Evolutionary conservation across 768 basidiomycete genomes (phyloP).

Genomic region (Pilatotrama ljubarskyi): DNA sequence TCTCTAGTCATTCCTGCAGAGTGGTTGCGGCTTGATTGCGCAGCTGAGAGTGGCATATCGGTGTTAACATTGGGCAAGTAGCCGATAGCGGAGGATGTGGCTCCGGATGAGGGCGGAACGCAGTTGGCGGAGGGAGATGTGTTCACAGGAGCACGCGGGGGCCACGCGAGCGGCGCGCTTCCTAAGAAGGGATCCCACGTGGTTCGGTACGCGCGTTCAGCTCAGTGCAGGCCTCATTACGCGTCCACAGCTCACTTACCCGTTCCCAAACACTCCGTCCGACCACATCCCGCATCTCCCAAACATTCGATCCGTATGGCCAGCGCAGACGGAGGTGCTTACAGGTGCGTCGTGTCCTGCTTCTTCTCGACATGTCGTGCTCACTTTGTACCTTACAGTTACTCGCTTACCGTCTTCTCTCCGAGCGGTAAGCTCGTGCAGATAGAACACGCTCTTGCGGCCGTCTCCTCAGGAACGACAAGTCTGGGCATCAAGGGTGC

Average conservation of each 20-base stretch:
- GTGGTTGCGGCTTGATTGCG: not conserved
- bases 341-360: constrained; percentile 31
- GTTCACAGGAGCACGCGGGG: not conserved
- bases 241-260: constrained; percentile 20
- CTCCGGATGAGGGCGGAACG: not conserved
- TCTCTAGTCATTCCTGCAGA: too few species aligned
- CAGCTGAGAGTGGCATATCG: not conserved
- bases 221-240: constrained; percentile 18
- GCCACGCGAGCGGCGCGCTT: constrained; percentile 1
- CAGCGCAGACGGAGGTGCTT: constrained; percentile 58
- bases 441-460: constrained; percentile 98
- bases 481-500: constrained; percentile 98
- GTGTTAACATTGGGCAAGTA: not conserved
- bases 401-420: constrained; percentile 99
- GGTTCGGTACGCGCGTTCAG: constrained; percentile 24
- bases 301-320: constrained; percentile 52
- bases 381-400: constrained; percentile 49
- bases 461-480: constrained; percentile 92
- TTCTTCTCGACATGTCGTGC: constrained; percentile 10
- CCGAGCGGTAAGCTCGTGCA: constrained; percentile 99
- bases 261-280: not conserved
- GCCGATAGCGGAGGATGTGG: not conserved
- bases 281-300: not conserved
- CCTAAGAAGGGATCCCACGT: constrained; percentile 6
- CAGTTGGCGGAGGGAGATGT: not conserved